phyloP scores from a whole-genome alignment of 2,329 filamentous ascomycete species.

The Colletotrichum tamarilloi region DNA sequence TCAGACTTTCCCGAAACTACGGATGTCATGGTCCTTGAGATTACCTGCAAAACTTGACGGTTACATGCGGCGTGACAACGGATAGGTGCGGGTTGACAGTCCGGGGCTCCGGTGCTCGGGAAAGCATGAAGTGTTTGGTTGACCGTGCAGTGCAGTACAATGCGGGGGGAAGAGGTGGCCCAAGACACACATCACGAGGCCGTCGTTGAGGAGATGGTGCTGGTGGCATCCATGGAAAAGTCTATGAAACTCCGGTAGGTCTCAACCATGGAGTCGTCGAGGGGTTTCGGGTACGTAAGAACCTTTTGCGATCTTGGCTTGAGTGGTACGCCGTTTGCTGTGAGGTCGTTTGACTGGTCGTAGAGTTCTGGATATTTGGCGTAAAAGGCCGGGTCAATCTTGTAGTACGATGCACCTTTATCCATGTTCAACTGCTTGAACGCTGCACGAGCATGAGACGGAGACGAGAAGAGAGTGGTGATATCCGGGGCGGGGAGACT shows the following conservation, averaged over 20 bases:
- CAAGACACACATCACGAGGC: conserved; percentile 9
- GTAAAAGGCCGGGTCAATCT: conserved; percentile 47
- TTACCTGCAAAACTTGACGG: not conserved
- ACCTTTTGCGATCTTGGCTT: conserved; percentile 39
- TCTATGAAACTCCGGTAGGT: conserved; percentile 47
- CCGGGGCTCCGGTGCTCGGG: not conserved
- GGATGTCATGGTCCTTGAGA: conserved; percentile 1
- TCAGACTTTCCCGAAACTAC: not conserved
- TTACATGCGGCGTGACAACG: conserved; percentile 15
- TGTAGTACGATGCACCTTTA: conserved; percentile 45
- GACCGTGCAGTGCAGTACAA: conserved; percentile 26
- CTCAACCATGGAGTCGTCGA: conserved; percentile 42
- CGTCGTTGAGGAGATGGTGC: conserved; percentile 36
- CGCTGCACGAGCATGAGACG: conserved; percentile 40
- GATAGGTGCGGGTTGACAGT: conserved; percentile 12
- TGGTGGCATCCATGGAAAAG: conserved; percentile 43
- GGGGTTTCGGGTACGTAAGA: conserved; percentile 44
- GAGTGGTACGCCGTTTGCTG: conserved; percentile 43
- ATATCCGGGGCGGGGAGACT: conserved; percentile 41
- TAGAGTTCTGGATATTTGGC: conserved; percentile 46
- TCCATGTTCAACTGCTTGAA: conserved; percentile 46
- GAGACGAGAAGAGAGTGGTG: conserved; percentile 38
- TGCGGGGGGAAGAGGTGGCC: not conserved
- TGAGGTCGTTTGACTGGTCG: conserved; percentile 40
- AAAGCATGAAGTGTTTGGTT: conserved; percentile 2